Evolutionary conservation across 2,329 filamentous ascomycete species (phyloP).

Genomic region (Drechmeria coniospora): DNA sequence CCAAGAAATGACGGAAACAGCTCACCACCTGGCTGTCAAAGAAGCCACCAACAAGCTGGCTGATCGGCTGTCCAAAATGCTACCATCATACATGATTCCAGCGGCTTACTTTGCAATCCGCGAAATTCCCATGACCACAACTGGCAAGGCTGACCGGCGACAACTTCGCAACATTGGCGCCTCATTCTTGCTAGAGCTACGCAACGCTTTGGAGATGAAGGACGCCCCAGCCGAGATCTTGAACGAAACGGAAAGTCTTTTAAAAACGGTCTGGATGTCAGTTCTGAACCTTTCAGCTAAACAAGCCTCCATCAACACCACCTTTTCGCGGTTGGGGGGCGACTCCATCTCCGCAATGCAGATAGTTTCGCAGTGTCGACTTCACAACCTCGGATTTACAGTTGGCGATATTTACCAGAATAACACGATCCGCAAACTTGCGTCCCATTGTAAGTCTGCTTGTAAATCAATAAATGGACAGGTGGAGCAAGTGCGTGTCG

Average conservation of each 20-base stretch:
- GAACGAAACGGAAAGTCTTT: slow-evolving; percentile 2
- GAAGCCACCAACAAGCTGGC: background rate
- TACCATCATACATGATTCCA: slow-evolving; percentile 6
- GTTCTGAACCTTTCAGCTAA: slow-evolving; percentile 20
- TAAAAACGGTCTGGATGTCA: slow-evolving; percentile 19
- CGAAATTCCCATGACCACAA: slow-evolving; percentile 5
- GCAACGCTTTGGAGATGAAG: slow-evolving; percentile 1
- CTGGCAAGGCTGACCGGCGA: slow-evolving; percentile 7
- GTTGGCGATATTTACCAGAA: slow-evolving; percentile 17
- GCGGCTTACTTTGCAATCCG: slow-evolving; percentile 5
- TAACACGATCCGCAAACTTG: slow-evolving; percentile 14
- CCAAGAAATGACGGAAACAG: background rate
- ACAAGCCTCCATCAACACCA: slow-evolving; percentile 13
- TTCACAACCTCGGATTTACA: slow-evolving; percentile 13
- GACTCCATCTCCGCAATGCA: slow-evolving; percentile 29
- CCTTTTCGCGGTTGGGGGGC: slow-evolving; percentile 25
- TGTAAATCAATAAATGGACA: background rate
- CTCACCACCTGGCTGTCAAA: background rate
- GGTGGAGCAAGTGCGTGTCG: background rate
- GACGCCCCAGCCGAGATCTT: background rate
- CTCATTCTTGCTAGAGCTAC: slow-evolving; percentile 1
- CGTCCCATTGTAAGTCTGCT: slow-evolving; percentile 1
- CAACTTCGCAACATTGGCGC: slow-evolving; percentile 5
- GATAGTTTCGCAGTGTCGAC: slow-evolving; percentile 21
- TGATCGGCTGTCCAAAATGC: too few relatives aligned